Base-by-base conservation (phyloP, 1,284 basidiomycete genomes). In the Trichosporon faecale region DNA sequence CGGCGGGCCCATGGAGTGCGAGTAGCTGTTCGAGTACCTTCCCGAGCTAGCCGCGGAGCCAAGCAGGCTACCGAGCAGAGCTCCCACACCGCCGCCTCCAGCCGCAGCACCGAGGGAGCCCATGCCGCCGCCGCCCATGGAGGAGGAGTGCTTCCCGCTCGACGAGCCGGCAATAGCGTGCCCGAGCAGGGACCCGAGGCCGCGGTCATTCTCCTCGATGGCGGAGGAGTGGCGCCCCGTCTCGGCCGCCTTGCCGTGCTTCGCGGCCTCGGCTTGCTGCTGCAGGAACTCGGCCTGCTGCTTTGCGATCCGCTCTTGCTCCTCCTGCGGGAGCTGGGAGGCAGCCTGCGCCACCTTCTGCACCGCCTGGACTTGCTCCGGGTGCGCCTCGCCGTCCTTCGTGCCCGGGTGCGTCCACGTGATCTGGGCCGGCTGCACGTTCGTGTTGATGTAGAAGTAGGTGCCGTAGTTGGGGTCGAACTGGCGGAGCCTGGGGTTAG, bases 371-470 rank as follows among this genome's bases (percentile, higher is more conserved):
- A 73, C 57, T 66, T 79, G 77, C 68, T 79, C 78, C n/a, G 77
- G 77, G 64, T 76, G 75, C 11, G 76, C 66, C 70, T 79, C 63
- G n/a, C 77, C 78, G n/a, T 71, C 69, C 33, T 66, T 55, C 23
- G 67, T 37, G 63, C 57, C 33, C 1, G 78, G 79, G 70, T 78
- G 78, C 11, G 74, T 80, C 78, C 79, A 80, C 9, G 75, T 72
- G n/a, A 75, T 78, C 9, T 77, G 77, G 6, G 77, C 75, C 12
- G 78, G 78, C 67, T 79, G 70, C n/a, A 76, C 80, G 3, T 68
- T 70, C 0, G 80, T 77, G 74, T 81, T 78, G 69, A 81, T 72
- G 66, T 67, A 67, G 60, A 67, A 67, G 57, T 25, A 61, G 16
- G 57, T 61, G 57, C 57, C 57, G 57, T 61, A 61, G 57, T 61